Evolutionary conservation across 257 asterid genomes (phyloP).

Genomic region (Salvia hispanica): DNA sequence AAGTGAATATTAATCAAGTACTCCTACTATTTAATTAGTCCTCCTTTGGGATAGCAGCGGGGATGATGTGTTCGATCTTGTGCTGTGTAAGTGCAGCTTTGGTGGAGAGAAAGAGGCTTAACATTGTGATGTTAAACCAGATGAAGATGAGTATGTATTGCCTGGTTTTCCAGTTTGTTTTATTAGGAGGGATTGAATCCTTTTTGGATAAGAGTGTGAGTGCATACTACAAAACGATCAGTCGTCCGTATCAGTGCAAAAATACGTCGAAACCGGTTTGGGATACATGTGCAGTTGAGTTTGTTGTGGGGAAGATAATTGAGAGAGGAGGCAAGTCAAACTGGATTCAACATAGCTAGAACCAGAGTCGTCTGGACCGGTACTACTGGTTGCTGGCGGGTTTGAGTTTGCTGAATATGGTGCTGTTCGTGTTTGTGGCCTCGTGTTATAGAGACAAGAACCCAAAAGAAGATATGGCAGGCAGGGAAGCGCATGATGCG

Average conservation of each 20-base stretch:
- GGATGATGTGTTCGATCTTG: conserved; percentile 39
- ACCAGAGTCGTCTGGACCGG: conserved; percentile 52
- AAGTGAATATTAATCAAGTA: background rate
- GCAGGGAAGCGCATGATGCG: background rate
- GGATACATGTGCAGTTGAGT: conserved; percentile 47
- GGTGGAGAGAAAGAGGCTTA: conserved; percentile 29
- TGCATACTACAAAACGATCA: conserved; percentile 35
- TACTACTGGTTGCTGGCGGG: conserved; percentile 56
- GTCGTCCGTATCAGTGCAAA: conserved; percentile 37
- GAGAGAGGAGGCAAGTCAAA: conserved; percentile 42
- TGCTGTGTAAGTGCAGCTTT: conserved; percentile 40
- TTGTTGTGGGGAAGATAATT: conserved; percentile 52
- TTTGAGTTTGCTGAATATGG: conserved; percentile 44
- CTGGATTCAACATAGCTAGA: conserved; percentile 58
- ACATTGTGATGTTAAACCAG: conserved; percentile 35
- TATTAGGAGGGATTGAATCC: conserved; percentile 51
- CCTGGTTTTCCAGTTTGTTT: conserved; percentile 50
- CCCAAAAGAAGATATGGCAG: background rate
- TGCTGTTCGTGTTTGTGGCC: conserved; percentile 33
- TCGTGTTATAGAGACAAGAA: conserved; percentile 32
- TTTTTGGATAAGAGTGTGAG: conserved; percentile 38
- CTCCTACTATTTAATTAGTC: no score
- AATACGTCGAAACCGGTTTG: conserved; percentile 43
- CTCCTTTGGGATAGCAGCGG: conserved; percentile 37
- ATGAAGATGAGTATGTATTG: conserved; percentile 39